phyloP scores from a whole-genome alignment of 2,329 filamentous ascomycete genomes.

The Alternaria solani region DNA sequence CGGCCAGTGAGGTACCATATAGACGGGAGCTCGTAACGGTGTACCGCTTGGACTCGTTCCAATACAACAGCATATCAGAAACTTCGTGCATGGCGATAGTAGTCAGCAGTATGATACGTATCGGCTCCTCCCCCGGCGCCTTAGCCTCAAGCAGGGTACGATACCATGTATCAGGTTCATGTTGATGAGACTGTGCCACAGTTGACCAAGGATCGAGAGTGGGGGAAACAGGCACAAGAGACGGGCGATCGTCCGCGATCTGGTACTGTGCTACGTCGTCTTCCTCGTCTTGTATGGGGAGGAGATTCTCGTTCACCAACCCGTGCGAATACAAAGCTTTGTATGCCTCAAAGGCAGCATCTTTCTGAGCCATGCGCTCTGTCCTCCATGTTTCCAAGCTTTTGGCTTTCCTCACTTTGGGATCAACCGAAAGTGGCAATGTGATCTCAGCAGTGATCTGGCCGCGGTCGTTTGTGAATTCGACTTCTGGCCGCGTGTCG shows the following conservation, averaged over 20 bases:
- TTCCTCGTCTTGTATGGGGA: conserved; percentile 63
- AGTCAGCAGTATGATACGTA: conserved; percentile 34
- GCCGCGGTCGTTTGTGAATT: conserved; percentile 54
- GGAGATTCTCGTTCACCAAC: conserved; percentile 78
- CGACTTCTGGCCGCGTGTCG: conserved; percentile 73
- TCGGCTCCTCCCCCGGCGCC: conserved; percentile 17
- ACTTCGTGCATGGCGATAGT: conserved; percentile 31
- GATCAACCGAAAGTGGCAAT: conserved; percentile 75
- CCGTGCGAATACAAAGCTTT: conserved; percentile 71
- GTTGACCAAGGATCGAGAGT: conserved; percentile 43
- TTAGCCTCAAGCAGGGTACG: conserved; percentile 29
- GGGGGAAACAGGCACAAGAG: conserved; percentile 34
- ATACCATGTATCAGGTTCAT: conserved; percentile 27
- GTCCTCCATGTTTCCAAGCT: conserved; percentile 70
- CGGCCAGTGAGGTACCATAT: conserved; percentile 10
- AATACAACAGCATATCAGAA: conserved; percentile 35
- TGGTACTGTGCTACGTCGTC: conserved; percentile 34
- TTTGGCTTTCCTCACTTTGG: conserved; percentile 62
- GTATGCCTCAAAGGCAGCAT: conserved; percentile 86
- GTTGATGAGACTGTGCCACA: conserved; percentile 24
- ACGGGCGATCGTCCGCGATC: conserved; percentile 35
- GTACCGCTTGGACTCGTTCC: conserved; percentile 42
- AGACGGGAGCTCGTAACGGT: conserved; percentile 25
- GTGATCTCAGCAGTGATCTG: conserved; percentile 66
- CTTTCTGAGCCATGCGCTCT: conserved; percentile 76